These are phyloP conservation scores for Mycena rebaudengoi DNA, from an alignment of 768 basidiomycete genomes.

Conservation along the genomic window DNA sequence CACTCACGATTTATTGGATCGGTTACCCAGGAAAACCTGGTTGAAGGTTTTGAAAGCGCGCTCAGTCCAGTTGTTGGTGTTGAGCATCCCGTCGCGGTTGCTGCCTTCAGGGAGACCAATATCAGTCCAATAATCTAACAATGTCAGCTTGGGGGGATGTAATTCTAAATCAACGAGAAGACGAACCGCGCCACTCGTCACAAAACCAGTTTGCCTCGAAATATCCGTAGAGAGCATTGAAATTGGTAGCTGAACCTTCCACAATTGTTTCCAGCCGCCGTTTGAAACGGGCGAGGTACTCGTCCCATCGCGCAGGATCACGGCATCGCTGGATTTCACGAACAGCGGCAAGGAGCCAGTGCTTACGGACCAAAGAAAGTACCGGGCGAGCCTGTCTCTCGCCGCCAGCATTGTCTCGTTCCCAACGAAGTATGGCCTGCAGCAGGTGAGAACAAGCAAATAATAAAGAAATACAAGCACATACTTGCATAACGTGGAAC, in stretches of 20 bases:
- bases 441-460: neutral
- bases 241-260: neutral
- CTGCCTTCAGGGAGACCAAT: conserved; percentile 10
- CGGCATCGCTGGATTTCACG: conserved; percentile 11
- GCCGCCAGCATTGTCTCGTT: neutral
- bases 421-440: conserved; percentile 17
- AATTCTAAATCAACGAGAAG: neutral
- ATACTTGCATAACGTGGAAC: conserved; percentile 23
- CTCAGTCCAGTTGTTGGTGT: conserved; percentile 23
- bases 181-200: conserved; percentile 8
- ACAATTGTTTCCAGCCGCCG: neutral
- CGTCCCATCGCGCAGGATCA: neutral
- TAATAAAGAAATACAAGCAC: neutral
- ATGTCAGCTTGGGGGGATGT: neutral
- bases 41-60: conserved; percentile 16
- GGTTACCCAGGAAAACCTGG: conserved; percentile 10
- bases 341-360: conserved; percentile 1
- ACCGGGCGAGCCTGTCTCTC: neutral
- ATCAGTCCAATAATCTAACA: conserved; percentile 12
- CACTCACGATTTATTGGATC: conserved; percentile 4
- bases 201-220: conserved; percentile 17
- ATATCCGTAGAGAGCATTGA: neutral
- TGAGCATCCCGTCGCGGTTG: conserved; percentile 9
- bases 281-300: neutral
- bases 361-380: neutral